Percentiles rank a stretch among this genome's conserved stretches.
Evolutionary conservation across 352 stramenopile species (phyloP).

Genomic region (Phytopythium delawarense): DNA sequence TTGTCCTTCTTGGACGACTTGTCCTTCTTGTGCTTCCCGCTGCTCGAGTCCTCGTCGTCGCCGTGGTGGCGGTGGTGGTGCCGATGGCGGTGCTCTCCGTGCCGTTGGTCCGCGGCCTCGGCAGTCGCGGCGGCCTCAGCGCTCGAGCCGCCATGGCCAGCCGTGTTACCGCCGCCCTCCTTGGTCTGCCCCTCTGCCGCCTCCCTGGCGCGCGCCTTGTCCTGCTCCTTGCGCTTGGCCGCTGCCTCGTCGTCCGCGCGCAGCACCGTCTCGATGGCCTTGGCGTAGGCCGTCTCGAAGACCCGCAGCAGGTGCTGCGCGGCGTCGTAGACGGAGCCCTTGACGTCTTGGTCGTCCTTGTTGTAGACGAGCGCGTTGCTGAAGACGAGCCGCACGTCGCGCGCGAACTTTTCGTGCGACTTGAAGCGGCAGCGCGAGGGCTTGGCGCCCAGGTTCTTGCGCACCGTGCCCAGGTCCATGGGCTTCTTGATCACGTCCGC

Average conservation of each 20-base stretch:
- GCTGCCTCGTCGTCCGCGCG: slow-evolving; percentile 24
- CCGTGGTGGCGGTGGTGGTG: slow-evolving; percentile 8
- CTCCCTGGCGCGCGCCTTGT: slow-evolving; percentile 19
- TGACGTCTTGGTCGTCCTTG: slow-evolving; percentile 70
- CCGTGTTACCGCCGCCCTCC: slow-evolving; percentile 4
- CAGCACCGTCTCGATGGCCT: slow-evolving; percentile 64
- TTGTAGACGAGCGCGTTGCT: slow-evolving; percentile 79
- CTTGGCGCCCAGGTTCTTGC: slow-evolving; percentile 70
- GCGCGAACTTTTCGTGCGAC: slow-evolving; percentile 77
- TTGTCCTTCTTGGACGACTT: slow-evolving; percentile 25
- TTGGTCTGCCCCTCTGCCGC: slow-evolving; percentile 5
- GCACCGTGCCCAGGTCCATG: slow-evolving; percentile 80
- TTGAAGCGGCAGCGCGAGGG: slow-evolving; percentile 84
- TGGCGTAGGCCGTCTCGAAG: slow-evolving; percentile 81
- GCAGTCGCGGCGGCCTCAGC: slow-evolving; percentile 13
- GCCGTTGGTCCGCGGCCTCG: slow-evolving; percentile 6
- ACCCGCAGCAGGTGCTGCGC: slow-evolving; percentile 75
- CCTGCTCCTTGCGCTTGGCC: slow-evolving; percentile 25
- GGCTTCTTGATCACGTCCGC: slow-evolving; percentile 72
- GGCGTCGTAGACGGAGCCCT: slow-evolving; percentile 73
- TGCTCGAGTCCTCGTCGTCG: slow-evolving; percentile 15
- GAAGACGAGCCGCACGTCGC: slow-evolving; percentile 81
- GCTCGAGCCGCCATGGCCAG: slow-evolving; percentile 5
- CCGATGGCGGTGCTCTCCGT: slow-evolving; percentile 27
- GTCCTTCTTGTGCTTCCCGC: slow-evolving; percentile 50